phyloP scores from a whole-genome alignment of 2,329 filamentous ascomycete species.

The Verticillium nonalfalfae region DNA sequence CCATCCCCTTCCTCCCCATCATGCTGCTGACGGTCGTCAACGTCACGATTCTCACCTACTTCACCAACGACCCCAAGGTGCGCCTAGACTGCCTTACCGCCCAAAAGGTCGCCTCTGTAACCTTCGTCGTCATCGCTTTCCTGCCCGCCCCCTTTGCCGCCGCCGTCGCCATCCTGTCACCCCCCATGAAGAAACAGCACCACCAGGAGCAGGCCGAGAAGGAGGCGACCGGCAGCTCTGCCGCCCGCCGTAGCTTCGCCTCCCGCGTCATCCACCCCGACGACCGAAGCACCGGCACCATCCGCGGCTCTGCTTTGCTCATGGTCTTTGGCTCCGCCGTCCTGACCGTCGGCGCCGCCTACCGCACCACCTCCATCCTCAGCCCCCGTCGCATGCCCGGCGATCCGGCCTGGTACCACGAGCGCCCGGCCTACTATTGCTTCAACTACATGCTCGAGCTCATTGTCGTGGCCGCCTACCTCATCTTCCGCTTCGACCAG shows the following conservation, averaged over 20 bases:
- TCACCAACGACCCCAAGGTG: constrained; percentile 2
- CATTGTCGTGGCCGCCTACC: constrained; percentile 61
- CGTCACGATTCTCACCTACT: constrained; percentile 1
- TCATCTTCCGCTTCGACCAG: constrained; percentile 62
- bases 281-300: constrained; percentile 52
- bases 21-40: constrained; percentile 38
- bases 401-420: constrained; percentile 63
- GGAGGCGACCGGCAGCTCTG: too few relatives aligned
- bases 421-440: constrained; percentile 68
- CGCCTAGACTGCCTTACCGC: constrained; percentile 1
- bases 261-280: constrained; percentile 52
- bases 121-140: constrained; percentile 1
- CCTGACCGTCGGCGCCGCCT: constrained; percentile 62
- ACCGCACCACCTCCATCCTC: constrained; percentile 58
- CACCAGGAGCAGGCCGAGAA: constrained; percentile 36
- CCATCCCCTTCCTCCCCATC: constrained; percentile 58
- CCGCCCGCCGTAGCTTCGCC: constrained; percentile 50
- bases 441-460: constrained; percentile 75
- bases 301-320: constrained; percentile 60
- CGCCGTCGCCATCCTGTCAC: constrained; percentile 42
- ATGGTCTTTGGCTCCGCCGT: constrained; percentile 52
- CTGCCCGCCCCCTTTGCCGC: constrained; percentile 6
- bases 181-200: constrained; percentile 47
- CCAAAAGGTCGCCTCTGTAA: constrained; percentile 1
- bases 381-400: constrained; percentile 31